Evolutionary conservation across 2,329 filamentous ascomycete genomes (phyloP).

Genomic region (Cercospora sp.): DNA sequence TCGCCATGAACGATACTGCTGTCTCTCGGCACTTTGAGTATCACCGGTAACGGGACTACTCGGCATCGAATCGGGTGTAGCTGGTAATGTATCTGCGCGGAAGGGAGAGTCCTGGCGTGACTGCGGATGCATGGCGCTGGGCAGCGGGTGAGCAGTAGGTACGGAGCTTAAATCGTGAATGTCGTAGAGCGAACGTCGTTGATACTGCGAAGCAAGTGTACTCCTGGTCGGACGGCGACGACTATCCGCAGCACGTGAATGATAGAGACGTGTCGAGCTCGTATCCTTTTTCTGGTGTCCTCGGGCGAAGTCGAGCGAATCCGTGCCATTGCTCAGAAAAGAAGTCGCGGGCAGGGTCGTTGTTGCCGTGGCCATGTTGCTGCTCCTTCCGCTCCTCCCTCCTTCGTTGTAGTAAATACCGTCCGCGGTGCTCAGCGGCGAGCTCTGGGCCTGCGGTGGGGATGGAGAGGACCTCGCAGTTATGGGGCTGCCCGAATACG

Average conservation of each 20-base stretch:
- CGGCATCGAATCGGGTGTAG: slow-evolving; percentile 25
- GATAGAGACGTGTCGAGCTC: slow-evolving; percentile 11
- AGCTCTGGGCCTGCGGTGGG: slow-evolving; percentile 4
- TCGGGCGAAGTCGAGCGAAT: slow-evolving; percentile 19
- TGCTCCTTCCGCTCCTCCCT: slow-evolving; percentile 22
- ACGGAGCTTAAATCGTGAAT: slow-evolving; percentile 30
- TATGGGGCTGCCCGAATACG: slow-evolving; percentile 55
- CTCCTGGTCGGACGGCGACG: slow-evolving; percentile 15
- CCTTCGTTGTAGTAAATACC: slow-evolving; percentile 15
- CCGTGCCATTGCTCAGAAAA: slow-evolving; percentile 8
- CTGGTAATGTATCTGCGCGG: slow-evolving; percentile 19
- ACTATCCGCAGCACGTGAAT: slow-evolving; percentile 10
- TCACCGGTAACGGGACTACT: slow-evolving; percentile 21
- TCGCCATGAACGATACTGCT: slow-evolving; percentile 53
- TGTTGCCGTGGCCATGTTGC: slow-evolving; percentile 20
- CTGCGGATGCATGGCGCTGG: slow-evolving; percentile 8
- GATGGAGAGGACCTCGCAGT: slow-evolving; percentile 31
- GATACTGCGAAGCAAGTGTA: slow-evolving; percentile 32
- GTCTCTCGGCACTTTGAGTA: slow-evolving; percentile 44
- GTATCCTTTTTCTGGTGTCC: slow-evolving; percentile 16
- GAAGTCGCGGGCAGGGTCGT: slow-evolving; percentile 18
- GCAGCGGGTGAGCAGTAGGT: slow-evolving; percentile 16
- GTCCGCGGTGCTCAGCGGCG: not conserved
- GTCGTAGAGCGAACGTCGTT: slow-evolving; percentile 38
- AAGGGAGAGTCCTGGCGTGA: slow-evolving; percentile 23